Evolutionary conservation across 208 protist genomes (phyloP), one percentile per base, ranked within the genome.

Genomic region (Dictyostelium gargantuum): DNA sequence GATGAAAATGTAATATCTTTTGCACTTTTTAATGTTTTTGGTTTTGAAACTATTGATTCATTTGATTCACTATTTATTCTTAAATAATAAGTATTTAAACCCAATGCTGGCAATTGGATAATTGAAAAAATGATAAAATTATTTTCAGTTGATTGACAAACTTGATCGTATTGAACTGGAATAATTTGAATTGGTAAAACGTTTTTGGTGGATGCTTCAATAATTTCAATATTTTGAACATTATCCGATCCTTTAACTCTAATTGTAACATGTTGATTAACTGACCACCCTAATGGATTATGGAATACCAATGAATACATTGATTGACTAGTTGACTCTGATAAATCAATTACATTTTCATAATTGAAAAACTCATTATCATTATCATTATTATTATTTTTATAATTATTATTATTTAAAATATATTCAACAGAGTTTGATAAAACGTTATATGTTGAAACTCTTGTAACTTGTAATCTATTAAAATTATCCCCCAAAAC

Each of bases 401-500:
- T 61, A 26, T 66, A 35, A 46, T 29, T 40, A 92, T 5, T 66
- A 21, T 40, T 58, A 42, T 38, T 40, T 66, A 91, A 76, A 32
- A 92, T 29, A 68, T 19, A 91, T 35, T 73, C 56, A 3, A 94
- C 21, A 42, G 91, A 76, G 35, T 70, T 63, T 40, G 42, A 35
- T n/a, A 80, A 32, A 13, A 81, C 29, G 26, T 63, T 54, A 40
- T 76, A 44, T 10, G 63, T 56, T 50, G 17, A 15, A 29, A n/a
- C 15, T 46, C 56, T 70, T 35, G 91, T 73, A 19, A 23, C 11
- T 44, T 80, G 68, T 46, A 95, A 48, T 44, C 61, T 61, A 17
- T 50, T 2, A 8, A 70, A 70, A 73, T 95, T 94, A 48, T 94
- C 92, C 2, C 84, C 44, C 35, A 82, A 66, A n/a, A 94, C 92